Percentiles rank a stretch among this genome's conserved stretches.
Conservation (phyloP, 345 rosid genomes). For the Rhodamnia argentea region DNA sequence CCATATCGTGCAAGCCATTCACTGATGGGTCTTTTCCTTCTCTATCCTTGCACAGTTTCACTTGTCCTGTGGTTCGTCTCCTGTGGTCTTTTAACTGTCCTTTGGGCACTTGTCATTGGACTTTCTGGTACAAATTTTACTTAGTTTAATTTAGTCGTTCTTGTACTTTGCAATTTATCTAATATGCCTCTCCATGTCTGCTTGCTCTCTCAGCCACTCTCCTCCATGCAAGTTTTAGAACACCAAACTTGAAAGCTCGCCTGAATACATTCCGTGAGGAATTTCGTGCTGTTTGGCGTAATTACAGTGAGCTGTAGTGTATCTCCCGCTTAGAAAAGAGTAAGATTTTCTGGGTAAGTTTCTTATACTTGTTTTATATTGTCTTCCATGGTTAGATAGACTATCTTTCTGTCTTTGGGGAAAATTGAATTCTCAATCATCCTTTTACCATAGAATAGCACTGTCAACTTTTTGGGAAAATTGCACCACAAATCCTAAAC, state of each 20-base stretch:
- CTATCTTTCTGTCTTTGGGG: neutral
- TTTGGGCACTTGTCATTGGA: slow-evolving; percentile 75
- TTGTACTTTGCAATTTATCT: neutral
- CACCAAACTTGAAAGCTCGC: slow-evolving; percentile 96
- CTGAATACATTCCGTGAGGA: slow-evolving; percentile 94
- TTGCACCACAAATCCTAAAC: neutral
- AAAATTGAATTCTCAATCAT: neutral
- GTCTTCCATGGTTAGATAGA: neutral
- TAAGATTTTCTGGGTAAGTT: neutral
- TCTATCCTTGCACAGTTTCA: slow-evolving; percentile 32
- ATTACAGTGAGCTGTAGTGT: slow-evolving; percentile 84
- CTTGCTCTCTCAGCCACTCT: slow-evolving; percentile 44
- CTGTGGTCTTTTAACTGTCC: slow-evolving; percentile 70
- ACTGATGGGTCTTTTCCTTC: neutral
- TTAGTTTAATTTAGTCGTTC: neutral
- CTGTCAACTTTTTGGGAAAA: neutral
- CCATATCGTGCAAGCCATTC: neutral
- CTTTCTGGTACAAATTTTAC: slow-evolving; percentile 49
- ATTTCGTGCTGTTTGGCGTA: slow-evolving; percentile 96
- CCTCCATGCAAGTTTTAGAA: slow-evolving; percentile 89
- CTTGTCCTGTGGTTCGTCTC: slow-evolving; percentile 76
- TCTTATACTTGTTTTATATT: neutral
- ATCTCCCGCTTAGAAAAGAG: neutral
- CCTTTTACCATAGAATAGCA: neutral
- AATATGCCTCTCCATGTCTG: neutral